Conservation (phyloP, 2,329 filamentous ascomycete species). For the Claviceps paspali region DNA sequence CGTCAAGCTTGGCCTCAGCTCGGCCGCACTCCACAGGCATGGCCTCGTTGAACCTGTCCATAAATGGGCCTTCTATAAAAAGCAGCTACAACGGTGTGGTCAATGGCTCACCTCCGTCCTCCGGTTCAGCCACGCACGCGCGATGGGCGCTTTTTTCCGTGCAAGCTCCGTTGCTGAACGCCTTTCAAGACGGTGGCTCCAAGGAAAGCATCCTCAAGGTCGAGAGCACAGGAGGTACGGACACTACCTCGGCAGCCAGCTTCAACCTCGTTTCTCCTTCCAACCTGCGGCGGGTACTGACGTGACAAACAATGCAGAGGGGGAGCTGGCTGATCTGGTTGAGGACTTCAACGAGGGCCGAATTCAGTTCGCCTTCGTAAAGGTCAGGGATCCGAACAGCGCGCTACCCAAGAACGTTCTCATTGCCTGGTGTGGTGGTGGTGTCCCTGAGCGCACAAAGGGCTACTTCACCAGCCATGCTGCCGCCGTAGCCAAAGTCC, state of each 20-base stretch:
- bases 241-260: too few species aligned
- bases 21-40: slow-evolving; percentile 28
- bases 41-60: slow-evolving; percentile 68
- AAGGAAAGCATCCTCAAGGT: slow-evolving; percentile 96
- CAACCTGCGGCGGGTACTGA: slow-evolving; percentile 9
- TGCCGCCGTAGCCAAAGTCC: slow-evolving; percentile 73
- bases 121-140: slow-evolving; percentile 63
- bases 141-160: slow-evolving; percentile 94
- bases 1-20: too few species aligned
- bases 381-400: slow-evolving; percentile 90
- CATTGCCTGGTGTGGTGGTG: slow-evolving; percentile 93
- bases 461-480: slow-evolving; percentile 96
- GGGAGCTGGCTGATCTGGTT: slow-evolving; percentile 75
- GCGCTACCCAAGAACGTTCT: slow-evolving; percentile 79
- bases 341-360: slow-evolving; percentile 96
- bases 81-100: slow-evolving; percentile 55
- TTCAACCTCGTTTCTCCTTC: background rate
- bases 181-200: slow-evolving; percentile 70
- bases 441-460: slow-evolving; percentile 95
- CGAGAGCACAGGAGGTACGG: slow-evolving; percentile 68
- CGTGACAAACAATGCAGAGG: slow-evolving; percentile 42
- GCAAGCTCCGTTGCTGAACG: slow-evolving; percentile 78
- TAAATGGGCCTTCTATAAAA: slow-evolving; percentile 70
- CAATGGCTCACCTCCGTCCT: slow-evolving; percentile 33
- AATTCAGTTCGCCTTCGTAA: slow-evolving; percentile 92